Conservation (phyloP, 805 yeast genomes). For the Lipomyces sp. region DNA sequence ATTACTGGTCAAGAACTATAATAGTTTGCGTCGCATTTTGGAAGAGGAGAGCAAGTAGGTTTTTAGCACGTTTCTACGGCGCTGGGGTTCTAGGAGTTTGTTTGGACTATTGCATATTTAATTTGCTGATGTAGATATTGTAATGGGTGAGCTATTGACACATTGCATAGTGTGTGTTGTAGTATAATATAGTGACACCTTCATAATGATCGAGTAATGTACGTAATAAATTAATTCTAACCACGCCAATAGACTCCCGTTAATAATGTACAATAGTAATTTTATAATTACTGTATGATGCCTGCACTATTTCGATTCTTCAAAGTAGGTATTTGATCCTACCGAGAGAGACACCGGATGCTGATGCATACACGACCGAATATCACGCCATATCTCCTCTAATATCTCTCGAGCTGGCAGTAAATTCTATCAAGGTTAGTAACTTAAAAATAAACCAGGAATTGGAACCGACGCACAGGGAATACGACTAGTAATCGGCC, state of each 20-base stretch:
- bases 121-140: not conserved
- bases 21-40: conserved; percentile 12
- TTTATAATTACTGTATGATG: not conserved
- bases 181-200: not conserved
- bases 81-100: conserved; percentile 3
- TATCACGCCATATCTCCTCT: conserved; percentile 34
- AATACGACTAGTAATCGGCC: conserved; percentile 34
- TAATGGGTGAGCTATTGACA: not conserved
- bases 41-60: not conserved
- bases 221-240: not conserved
- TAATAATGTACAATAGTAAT: not conserved
- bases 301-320: not conserved
- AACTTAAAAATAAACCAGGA: not conserved
- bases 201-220: not conserved
- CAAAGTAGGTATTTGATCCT: not conserved
- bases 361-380: conserved; percentile 28
- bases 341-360: conserved; percentile 8
- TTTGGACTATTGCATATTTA: not conserved
- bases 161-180: not conserved
- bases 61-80: conserved; percentile 1
- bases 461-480: conserved; percentile 26
- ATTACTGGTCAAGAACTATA: conserved; percentile 21
- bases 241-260: too few relatives aligned
- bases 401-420: conserved; percentile 26
- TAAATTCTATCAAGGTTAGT: conserved; percentile 12